phyloP scores from a whole-genome alignment of 345 rosid genomes.

The Draba incana region DNA sequence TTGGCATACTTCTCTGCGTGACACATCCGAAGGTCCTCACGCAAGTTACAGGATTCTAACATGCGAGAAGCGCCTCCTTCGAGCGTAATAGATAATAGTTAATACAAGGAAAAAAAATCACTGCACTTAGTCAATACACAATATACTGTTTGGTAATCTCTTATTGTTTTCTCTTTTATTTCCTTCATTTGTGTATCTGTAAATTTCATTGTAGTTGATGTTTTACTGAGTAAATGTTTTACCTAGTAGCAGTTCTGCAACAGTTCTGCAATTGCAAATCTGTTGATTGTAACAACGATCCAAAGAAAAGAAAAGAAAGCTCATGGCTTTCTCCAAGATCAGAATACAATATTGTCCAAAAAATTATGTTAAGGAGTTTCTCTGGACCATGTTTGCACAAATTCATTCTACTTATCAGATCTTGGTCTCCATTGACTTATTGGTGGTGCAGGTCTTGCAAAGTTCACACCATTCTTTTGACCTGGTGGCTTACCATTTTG shows the following conservation, averaged over 20 bases:
- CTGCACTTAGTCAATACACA: constrained; percentile 27
- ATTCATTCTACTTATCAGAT: constrained; percentile 35
- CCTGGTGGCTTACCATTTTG: constrained; percentile 25
- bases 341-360: constrained; percentile 22
- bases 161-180: neutral
- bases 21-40: constrained; percentile 93
- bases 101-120: constrained; percentile 3
- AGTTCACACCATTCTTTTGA: constrained; percentile 2
- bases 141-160: constrained; percentile 33
- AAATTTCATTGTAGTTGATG: constrained; percentile 32
- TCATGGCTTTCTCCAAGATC: neutral
- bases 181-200: constrained; percentile 31
- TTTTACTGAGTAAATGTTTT: constrained; percentile 32
- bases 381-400: constrained; percentile 19
- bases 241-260: too few species aligned
- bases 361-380: constrained; percentile 9
- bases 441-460: constrained; percentile 34
- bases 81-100: too few species aligned
- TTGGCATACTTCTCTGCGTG: constrained; percentile 66
- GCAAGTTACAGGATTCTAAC: constrained; percentile 87
- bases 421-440: constrained; percentile 55
- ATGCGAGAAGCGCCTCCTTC: constrained; percentile 70
- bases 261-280: constrained; percentile 19
- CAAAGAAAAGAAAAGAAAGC: constrained; percentile 1
- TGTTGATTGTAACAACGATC: constrained; percentile 21